phyloP scores from a whole-genome alignment of 352 stramenopile genomes.

The Globisporangium iwayamae region DNA sequence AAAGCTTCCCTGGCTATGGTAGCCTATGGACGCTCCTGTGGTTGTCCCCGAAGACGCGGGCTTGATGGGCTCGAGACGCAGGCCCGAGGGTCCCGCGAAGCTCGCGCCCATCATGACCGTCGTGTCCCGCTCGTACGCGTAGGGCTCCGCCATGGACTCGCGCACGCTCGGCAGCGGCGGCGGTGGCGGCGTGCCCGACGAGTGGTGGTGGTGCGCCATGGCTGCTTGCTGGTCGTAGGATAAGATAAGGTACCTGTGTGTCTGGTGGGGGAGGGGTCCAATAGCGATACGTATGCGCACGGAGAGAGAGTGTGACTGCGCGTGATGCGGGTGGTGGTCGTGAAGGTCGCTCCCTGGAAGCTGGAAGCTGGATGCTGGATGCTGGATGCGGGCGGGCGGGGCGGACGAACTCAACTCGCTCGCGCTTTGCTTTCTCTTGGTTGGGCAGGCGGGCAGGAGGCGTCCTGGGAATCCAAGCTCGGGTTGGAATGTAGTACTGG shows the following conservation, averaged over 20 bases:
- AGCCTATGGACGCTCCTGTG: background rate
- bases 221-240: background rate
- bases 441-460: background rate
- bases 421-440: background rate
- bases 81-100: conserved; percentile 7
- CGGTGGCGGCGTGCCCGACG: background rate
- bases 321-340: background rate
- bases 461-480: background rate
- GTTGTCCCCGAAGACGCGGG: background rate
- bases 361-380: no score
- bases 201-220: background rate
- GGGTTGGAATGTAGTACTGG: background rate
- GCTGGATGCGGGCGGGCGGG: background rate
- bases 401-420: no score
- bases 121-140: conserved; percentile 17
- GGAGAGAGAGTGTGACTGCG: background rate
- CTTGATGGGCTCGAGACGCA: conserved; percentile 20
- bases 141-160: conserved; percentile 10
- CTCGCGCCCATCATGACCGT: conserved; percentile 15
- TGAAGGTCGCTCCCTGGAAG: background rate
- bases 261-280: background rate
- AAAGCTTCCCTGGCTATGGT: background rate
- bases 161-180: conserved; percentile 14
- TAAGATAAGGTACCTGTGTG: background rate
- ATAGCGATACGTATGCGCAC: background rate